Evolutionary conservation across 768 basidiomycete species (phyloP), one percentile per base, ranked within the genome.

Genomic region (Hypholoma sublateritium): DNA sequence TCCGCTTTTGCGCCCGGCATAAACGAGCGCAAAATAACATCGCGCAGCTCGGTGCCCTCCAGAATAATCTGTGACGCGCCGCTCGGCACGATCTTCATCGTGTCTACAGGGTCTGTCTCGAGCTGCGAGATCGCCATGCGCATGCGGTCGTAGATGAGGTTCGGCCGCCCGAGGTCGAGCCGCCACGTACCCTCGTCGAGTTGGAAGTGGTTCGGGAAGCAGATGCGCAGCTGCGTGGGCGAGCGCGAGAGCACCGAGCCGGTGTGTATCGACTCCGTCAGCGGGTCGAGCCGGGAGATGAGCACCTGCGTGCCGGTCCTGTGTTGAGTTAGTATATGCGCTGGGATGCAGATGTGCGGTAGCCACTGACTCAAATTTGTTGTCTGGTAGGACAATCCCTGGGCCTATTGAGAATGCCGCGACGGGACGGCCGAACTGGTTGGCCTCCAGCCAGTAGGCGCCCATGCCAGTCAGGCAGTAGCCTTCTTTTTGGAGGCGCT

Each of bases 281-380:
- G 69, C 0, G 91, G 92, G 64, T 91, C 83, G 7, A 79, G 52
- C 9, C 78, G 81, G 3, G 82, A 88, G 17, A 92, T 68, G 4
- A 92, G 70, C 1, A 93, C 79, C 57, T 86, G 83, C 0, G 82
- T 83, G 4, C 92, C 91, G 49, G 82, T 84, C 58, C 91, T 93
- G 54, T 32, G 28, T 14, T 35, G 17, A 17, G 35, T 28, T 17
- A 43, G 51, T 55, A 45, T 42, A 5, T 35, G 19, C 44, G 16
- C 16, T n/a, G 13, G 21, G 28, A 24, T 35, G 34, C 22, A 35
- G 28, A n/a, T 44, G n/a, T 32, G 51, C 7, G 42, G 41, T 36
- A 43, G 6, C n/a, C 24, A 76, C 84, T 65, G 63, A 92, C 92
- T 85, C 84, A 59, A 94, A 88, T 55, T 80, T 79, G 66, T 91